Evolutionary conservation across 2,329 filamentous ascomycete genomes (phyloP).

Genomic region (Capronia americana): DNA sequence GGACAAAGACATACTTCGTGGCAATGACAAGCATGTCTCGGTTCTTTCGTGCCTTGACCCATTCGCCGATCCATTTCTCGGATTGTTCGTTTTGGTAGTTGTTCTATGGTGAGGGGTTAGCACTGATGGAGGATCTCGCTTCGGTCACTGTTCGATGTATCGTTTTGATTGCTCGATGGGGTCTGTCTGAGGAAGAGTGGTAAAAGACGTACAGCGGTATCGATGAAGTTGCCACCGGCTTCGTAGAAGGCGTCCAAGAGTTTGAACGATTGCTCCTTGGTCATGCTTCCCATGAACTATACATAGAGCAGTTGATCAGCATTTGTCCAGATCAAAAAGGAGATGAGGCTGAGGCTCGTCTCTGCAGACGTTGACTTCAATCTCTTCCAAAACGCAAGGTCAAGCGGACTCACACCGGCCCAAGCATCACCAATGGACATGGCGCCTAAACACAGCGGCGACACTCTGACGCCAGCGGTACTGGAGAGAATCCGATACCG

Average conservation of each 20-base stretch:
- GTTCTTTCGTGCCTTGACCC: constrained; percentile 59
- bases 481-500: constrained; percentile 72
- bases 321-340: background rate
- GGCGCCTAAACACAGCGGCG: constrained; percentile 59
- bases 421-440: constrained; percentile 50
- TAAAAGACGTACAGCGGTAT: constrained; percentile 55
- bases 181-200: background rate
- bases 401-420: constrained; percentile 40
- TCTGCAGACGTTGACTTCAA: background rate
- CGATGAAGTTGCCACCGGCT: constrained; percentile 75
- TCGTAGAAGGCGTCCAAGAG: constrained; percentile 71
- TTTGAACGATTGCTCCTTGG: constrained; percentile 65
- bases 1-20: constrained; percentile 69
- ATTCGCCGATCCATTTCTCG: constrained; percentile 72
- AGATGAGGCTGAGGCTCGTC: background rate
- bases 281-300: constrained; percentile 57
- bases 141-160: background rate
- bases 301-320: constrained; percentile 51
- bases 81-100: constrained; percentile 71
- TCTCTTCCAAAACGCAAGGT: background rate
- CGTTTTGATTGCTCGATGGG: background rate
- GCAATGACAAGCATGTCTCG: constrained; percentile 74
- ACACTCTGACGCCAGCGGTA: constrained; percentile 69
- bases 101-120: constrained; percentile 51
- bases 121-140: background rate